These are phyloP conservation scores for Vanrija sp. DNA, from an alignment of 1,284 basidiomycete genomes.

Conservation along the genomic window DNA sequence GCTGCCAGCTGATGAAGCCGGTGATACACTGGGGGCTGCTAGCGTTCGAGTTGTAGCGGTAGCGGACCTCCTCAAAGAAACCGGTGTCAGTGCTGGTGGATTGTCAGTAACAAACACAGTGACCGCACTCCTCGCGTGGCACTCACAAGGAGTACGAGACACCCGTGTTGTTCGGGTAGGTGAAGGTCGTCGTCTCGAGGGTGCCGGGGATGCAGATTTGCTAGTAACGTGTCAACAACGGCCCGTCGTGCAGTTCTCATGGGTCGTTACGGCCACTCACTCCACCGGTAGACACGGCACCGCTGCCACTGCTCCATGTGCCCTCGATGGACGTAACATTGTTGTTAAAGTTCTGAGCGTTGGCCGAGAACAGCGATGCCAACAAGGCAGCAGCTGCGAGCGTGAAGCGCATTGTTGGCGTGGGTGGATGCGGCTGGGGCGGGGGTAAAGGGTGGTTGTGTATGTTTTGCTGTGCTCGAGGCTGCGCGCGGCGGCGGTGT, in stretches of 20 bases:
- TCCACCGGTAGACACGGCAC: conserved; percentile 71
- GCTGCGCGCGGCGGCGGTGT: not conserved
- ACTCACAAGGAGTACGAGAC: conserved; percentile 83
- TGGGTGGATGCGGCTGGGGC: not conserved
- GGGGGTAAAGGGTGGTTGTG: not conserved
- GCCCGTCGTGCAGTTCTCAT: not conserved
- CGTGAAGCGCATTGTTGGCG: conserved; percentile 9
- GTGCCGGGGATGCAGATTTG: conserved; percentile 73
- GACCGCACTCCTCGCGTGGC: no score
- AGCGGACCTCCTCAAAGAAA: conserved; percentile 81
- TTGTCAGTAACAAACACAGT: not conserved
- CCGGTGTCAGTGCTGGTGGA: conserved; percentile 58
- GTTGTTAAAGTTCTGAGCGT: conserved; percentile 36
- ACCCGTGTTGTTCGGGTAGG: conserved; percentile 74
- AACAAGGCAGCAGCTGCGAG: not conserved
- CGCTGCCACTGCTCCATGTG: conserved; percentile 78
- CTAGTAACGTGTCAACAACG: conserved; percentile 50
- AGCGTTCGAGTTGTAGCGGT: conserved; percentile 75
- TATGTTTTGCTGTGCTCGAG: not conserved
- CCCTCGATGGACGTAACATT: conserved; percentile 68
- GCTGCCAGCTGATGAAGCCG: conserved; percentile 78
- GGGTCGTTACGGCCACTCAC: conserved; percentile 57
- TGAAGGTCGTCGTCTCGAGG: conserved; percentile 61
- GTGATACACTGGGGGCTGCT: conserved; percentile 56
- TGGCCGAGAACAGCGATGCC: conserved; percentile 4